Conservation (phyloP, 1,284 basidiomycete genomes). For the Phylloboletellus chloephorus region DNA sequence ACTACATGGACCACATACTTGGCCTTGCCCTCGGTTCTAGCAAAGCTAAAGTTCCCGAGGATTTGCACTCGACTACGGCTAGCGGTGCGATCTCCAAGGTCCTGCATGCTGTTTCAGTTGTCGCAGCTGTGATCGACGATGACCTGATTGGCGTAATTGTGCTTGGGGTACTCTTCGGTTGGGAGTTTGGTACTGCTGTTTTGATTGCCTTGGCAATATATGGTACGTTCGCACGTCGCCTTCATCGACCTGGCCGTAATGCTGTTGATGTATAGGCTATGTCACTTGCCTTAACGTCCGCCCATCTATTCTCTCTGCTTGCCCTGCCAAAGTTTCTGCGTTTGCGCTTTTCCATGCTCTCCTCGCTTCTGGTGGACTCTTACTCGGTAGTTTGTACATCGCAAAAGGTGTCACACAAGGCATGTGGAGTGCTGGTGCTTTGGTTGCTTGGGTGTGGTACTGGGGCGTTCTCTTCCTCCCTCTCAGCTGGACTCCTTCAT, state of each 20-base stretch:
- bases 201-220: slow-evolving; percentile 74
- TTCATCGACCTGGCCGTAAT: background rate
- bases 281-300: slow-evolving; percentile 13
- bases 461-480: slow-evolving; percentile 27
- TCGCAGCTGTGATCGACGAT: slow-evolving; percentile 77
- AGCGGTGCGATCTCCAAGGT: slow-evolving; percentile 86
- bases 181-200: slow-evolving; percentile 65
- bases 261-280: slow-evolving; percentile 11
- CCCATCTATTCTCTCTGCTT: slow-evolving; percentile 9
- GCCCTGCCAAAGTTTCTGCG: slow-evolving; percentile 37
- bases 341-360: slow-evolving; percentile 75
- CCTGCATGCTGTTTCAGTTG: slow-evolving; percentile 81
- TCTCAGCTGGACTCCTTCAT: slow-evolving; percentile 22
- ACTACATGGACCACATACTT: slow-evolving; percentile 75
- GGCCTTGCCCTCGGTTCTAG: slow-evolving; percentile 73
- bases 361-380: slow-evolving; percentile 71
- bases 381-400: slow-evolving; percentile 55
- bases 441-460: slow-evolving; percentile 30
- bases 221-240: slow-evolving; percentile 41
- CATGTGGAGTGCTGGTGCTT: slow-evolving; percentile 27
- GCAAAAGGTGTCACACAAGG: slow-evolving; percentile 28
- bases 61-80: slow-evolving; percentile 66
- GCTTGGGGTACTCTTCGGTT: slow-evolving; percentile 61
- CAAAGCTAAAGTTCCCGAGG: slow-evolving; percentile 42
- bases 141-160: slow-evolving; percentile 63